Evolutionary conservation across 2,329 filamentous ascomycete species (phyloP).

Genomic region (Dactylella cylindrospora): DNA sequence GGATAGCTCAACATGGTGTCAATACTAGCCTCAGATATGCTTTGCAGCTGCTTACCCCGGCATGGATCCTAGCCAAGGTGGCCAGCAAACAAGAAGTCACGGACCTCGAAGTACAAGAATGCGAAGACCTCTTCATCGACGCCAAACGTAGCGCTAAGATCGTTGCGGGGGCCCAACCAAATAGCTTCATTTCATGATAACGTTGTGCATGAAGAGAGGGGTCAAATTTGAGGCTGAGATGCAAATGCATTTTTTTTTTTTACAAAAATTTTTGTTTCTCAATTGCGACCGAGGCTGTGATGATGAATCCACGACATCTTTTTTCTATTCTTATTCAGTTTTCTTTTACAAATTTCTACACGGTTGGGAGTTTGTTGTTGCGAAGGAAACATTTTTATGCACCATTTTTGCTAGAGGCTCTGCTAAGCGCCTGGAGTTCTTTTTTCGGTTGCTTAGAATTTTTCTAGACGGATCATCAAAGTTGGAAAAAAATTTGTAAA

Average conservation of each 20-base stretch:
- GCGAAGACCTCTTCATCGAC: conserved; percentile 81
- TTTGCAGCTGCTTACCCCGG: conserved; percentile 83
- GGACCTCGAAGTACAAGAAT: conserved; percentile 69
- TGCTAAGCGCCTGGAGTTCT: conserved; percentile 31
- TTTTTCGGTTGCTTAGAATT: conserved; percentile 16
- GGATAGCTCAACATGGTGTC: conserved; percentile 81
- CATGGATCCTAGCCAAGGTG: conserved; percentile 57
- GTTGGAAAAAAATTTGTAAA: too few relatives aligned
- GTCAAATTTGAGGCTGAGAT: conserved; percentile 1
- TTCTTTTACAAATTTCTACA: conserved; percentile 23
- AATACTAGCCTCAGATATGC: conserved; percentile 90
- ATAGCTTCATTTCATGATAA: conserved; percentile 41
- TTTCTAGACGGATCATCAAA: too few relatives aligned
- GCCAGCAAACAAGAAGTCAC: conserved; percentile 69
- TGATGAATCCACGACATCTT: conserved; percentile 36
- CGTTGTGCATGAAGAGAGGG: conserved; percentile 7
- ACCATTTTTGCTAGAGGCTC: conserved; percentile 15
- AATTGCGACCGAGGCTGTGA: conserved; percentile 1
- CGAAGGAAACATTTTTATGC: conserved; percentile 12
- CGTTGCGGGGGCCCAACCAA: conserved; percentile 59
- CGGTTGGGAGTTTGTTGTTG: conserved; percentile 14
- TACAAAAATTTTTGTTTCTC: neutral
- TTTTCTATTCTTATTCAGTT: conserved; percentile 17
- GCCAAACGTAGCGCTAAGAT: conserved; percentile 74
- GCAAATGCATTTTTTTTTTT: neutral